Evolutionary conservation across 176 grass and related monocot species (phyloP).

Genomic region (Poa pratensis): DNA sequence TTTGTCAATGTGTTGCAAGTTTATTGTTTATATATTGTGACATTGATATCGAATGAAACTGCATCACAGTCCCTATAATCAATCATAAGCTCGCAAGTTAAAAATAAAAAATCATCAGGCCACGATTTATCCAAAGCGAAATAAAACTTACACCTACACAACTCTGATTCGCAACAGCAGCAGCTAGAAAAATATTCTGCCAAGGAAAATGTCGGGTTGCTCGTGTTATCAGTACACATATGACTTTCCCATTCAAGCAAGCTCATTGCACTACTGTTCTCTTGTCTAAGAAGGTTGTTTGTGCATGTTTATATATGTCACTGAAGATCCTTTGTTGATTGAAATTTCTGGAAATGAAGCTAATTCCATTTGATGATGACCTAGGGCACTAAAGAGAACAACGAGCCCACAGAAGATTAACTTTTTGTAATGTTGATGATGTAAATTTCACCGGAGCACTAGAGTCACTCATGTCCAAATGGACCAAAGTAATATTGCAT

Average conservation of each 20-base stretch:
- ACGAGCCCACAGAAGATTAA: slow-evolving; percentile 17
- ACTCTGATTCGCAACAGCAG: neutral
- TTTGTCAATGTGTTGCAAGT: neutral
- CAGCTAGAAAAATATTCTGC: neutral
- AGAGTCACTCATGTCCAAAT: neutral
- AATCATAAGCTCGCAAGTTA: neutral
- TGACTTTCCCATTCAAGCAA: neutral
- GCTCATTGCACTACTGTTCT: neutral
- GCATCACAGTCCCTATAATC: neutral
- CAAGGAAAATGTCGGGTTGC: neutral
- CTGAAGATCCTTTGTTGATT: neutral
- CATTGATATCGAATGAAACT: slow-evolving; percentile 13
- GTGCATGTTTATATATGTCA: neutral
- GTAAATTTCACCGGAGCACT: neutral
- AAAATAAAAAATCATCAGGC: neutral
- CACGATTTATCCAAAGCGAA: neutral
- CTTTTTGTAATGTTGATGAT: slow-evolving; percentile 17
- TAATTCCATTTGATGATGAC: neutral
- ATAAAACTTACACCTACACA: neutral
- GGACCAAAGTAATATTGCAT: slow-evolving; percentile 4
- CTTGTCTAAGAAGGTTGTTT: slow-evolving; percentile 15
- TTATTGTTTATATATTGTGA: slow-evolving; percentile 25
- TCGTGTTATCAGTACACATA: slow-evolving; percentile 1
- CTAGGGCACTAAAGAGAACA: neutral
- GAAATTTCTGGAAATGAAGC: neutral